Conservation (phyloP, 2,329 filamentous ascomycete species). For the Esteya vermicola region DNA sequence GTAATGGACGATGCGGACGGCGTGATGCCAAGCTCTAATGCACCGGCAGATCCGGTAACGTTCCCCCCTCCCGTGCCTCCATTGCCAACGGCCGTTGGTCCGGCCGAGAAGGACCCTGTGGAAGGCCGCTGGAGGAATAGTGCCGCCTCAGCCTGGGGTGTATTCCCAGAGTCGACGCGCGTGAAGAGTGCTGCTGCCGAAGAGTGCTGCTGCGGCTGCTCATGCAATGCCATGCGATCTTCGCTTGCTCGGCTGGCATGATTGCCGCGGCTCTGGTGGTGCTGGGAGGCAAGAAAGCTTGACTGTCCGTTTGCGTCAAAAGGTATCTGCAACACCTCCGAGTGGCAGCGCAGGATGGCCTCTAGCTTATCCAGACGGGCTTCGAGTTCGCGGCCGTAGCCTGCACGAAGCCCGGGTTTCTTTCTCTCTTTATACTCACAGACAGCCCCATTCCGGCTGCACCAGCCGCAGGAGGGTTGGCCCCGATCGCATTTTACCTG, state of each 20-base stretch:
- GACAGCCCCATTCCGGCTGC: slow-evolving; percentile 43
- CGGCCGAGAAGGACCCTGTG: slow-evolving; percentile 11
- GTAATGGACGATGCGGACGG: slow-evolving; percentile 30
- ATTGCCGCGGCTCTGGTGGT: slow-evolving; percentile 28
- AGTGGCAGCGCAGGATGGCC: slow-evolving; percentile 49
- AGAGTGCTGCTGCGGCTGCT: slow-evolving; percentile 30
- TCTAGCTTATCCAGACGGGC: slow-evolving; percentile 58
- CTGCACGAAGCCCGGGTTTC: slow-evolving; percentile 50
- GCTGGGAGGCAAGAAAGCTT: slow-evolving; percentile 6
- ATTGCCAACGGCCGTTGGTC: neutral
- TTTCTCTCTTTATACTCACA: slow-evolving; percentile 59
- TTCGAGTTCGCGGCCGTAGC: slow-evolving; percentile 60
- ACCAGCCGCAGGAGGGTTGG: slow-evolving; percentile 59
- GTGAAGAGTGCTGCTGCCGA: slow-evolving; percentile 27
- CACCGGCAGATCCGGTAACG: slow-evolving; percentile 22
- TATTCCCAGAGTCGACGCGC: slow-evolving; percentile 30
- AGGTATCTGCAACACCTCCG: slow-evolving; percentile 49
- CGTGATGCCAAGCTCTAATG: slow-evolving; percentile 35
- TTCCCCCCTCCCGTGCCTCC: too few relatives aligned
- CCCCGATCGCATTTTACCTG: slow-evolving; percentile 64
- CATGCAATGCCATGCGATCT: slow-evolving; percentile 41
- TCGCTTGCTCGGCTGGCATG: slow-evolving; percentile 33
- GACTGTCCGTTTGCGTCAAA: slow-evolving; percentile 25
- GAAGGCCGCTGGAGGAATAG: slow-evolving; percentile 49
- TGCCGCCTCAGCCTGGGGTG: slow-evolving; percentile 41